Conservation (phyloP, 1,284 basidiomycete species). For the Cutaneotrichosporon sp. region DNA sequence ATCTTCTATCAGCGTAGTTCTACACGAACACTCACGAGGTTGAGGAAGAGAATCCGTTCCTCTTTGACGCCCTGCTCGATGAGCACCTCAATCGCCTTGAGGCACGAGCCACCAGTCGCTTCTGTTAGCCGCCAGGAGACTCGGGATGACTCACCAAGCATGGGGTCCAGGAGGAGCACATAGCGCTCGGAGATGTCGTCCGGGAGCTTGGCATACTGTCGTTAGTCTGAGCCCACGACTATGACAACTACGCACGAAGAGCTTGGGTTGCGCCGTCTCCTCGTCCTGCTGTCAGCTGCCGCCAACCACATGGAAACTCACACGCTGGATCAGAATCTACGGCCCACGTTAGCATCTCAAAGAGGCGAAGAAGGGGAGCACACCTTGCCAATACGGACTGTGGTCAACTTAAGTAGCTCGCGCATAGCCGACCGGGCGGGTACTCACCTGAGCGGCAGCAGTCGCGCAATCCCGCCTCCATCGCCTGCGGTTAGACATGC, state of each 20-base stretch:
- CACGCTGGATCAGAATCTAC: constrained; percentile 37
- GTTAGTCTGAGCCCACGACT: constrained; percentile 1
- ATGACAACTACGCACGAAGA: constrained; percentile 54
- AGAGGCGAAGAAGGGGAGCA: constrained; percentile 7
- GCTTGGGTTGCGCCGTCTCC: constrained; percentile 80
- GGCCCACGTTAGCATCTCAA: constrained; percentile 83
- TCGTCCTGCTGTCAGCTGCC: constrained; percentile 63
- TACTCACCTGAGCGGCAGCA: constrained; percentile 61
- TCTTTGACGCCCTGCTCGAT: constrained; percentile 75
- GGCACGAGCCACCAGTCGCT: constrained; percentile 96
- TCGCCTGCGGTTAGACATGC: constrained; percentile 58
- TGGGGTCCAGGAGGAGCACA: constrained; percentile 91
- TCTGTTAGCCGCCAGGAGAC: constrained; percentile 5
- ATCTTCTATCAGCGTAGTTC: constrained; percentile 55
- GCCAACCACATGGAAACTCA: not conserved
- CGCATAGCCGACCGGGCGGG: constrained; percentile 15
- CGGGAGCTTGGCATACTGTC: constrained; percentile 68
- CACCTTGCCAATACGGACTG: constrained; percentile 49
- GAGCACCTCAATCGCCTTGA: constrained; percentile 93
- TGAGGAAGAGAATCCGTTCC: constrained; percentile 91
- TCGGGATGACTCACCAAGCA: constrained; percentile 67
- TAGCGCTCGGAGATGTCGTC: constrained; percentile 88
- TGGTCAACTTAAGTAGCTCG: constrained; percentile 4
- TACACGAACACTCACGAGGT: constrained; percentile 60
- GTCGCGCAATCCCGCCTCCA: constrained; percentile 90